phyloP scores from a whole-genome alignment of 140 eudicot genomes.

The Stevia rebaudiana region DNA sequence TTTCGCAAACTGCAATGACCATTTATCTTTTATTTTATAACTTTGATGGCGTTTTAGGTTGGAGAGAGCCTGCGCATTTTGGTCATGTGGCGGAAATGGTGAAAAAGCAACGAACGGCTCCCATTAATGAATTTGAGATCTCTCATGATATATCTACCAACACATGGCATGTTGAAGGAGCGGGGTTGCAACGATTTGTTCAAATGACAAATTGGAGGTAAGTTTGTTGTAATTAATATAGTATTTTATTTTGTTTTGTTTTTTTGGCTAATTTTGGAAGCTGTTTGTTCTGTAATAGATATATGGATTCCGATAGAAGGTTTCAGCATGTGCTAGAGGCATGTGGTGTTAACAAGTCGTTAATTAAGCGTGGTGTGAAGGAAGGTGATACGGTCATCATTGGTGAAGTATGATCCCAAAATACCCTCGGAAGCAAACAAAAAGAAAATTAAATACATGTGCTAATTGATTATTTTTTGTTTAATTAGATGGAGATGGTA shows the following conservation, averaged over 20 bases:
- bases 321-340: constrained; percentile 95
- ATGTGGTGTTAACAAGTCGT: constrained; percentile 82
- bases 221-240: background rate
- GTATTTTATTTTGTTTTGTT: background rate
- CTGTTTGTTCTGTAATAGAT: constrained; percentile 38
- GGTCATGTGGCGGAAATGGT: constrained; percentile 88
- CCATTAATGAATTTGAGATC: constrained; percentile 73
- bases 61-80: constrained; percentile 42
- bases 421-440: background rate
- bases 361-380: constrained; percentile 78
- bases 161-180: constrained; percentile 76
- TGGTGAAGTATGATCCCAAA: constrained; percentile 55
- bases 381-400: constrained; percentile 91
- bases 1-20: background rate
- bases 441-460: background rate
- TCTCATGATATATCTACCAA: constrained; percentile 52
- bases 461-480: constrained; percentile 4
- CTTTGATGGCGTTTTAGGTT: constrained; percentile 27
- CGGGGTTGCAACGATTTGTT: constrained; percentile 86
- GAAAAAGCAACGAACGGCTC: constrained; percentile 63
- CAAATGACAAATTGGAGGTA: constrained; percentile 99
- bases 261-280: constrained; percentile 2
- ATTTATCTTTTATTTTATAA: background rate
- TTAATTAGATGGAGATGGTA: constrained; percentile 72
- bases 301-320: constrained; percentile 82